These are phyloP conservation scores for Chloris gayana DNA, from an alignment of 176 grass and related monocot genomes.

Conservation along the genomic window DNA sequence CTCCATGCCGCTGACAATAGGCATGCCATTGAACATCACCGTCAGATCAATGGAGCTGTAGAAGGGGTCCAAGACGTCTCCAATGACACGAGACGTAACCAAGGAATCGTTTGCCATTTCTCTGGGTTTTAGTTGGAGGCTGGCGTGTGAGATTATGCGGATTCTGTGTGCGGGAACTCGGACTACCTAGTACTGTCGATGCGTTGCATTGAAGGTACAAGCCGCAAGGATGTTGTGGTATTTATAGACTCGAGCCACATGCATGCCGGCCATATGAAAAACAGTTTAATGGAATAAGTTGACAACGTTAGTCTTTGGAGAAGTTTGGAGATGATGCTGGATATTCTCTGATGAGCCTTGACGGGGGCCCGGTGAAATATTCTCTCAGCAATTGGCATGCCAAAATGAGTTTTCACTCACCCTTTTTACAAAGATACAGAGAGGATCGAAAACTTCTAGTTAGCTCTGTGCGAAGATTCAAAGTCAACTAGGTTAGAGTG, in stretches of 20 bases:
- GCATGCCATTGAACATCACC: conserved; percentile 49
- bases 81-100: conserved; percentile 53
- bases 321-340: background rate
- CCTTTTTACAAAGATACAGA: conserved; percentile 10
- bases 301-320: background rate
- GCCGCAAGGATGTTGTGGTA: background rate
- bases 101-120: conserved; percentile 75
- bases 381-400: background rate
- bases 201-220: conserved; percentile 7
- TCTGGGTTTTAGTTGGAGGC: background rate
- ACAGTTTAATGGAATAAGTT: conserved; percentile 20
- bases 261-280: background rate
- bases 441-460: background rate
- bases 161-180: background rate
- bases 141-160: background rate
- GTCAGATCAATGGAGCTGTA: conserved; percentile 38
- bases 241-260: background rate
- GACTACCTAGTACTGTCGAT: background rate
- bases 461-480: background rate
- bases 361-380: background rate
- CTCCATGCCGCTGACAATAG: conserved; percentile 64
- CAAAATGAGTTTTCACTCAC: background rate
- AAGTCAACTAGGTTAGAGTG: background rate
- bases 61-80: conserved; percentile 84
- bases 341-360: background rate